Evolutionary conservation across 2,329 filamentous ascomycete genomes (phyloP).

Genomic region (Claviceps cyperi): DNA sequence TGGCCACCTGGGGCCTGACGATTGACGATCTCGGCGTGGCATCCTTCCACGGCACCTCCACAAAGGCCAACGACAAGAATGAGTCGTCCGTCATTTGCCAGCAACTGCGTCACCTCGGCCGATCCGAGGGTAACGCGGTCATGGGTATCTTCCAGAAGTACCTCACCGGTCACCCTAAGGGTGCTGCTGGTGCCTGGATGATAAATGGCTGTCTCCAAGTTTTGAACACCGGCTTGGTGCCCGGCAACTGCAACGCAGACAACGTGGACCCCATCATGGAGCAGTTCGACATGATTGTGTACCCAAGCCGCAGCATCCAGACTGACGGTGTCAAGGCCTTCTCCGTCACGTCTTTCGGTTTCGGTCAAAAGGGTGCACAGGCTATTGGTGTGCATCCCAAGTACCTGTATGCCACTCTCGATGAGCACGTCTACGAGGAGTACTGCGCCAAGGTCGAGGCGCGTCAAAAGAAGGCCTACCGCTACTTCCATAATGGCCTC

Average conservation of each 20-base stretch:
- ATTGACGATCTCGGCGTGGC: conserved; percentile 91
- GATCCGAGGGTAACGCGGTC: conserved; percentile 90
- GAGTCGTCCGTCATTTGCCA: conserved; percentile 95
- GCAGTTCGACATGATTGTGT: conserved; percentile 95
- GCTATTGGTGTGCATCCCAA: conserved; percentile 93
- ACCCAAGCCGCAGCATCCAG: conserved; percentile 87
- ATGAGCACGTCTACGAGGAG: conserved; percentile 63
- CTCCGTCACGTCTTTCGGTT: conserved; percentile 96
- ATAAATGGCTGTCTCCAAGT: conserved; percentile 96
- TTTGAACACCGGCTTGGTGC: conserved; percentile 83
- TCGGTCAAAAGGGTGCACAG: conserved; percentile 97
- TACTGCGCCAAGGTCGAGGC: conserved; percentile 85
- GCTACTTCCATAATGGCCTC: conserved; percentile 95
- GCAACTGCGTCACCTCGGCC: conserved; percentile 86
- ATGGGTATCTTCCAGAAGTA: conserved; percentile 99
- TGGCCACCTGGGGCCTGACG: conserved; percentile 95
- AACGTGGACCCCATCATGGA: conserved; percentile 95
- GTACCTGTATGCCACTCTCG: conserved; percentile 90
- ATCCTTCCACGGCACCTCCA: conserved; percentile 98
- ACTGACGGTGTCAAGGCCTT: conserved; percentile 98
- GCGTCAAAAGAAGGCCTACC: conserved; percentile 96
- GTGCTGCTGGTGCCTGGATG: conserved; percentile 99
- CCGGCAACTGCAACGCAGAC: conserved; percentile 94
- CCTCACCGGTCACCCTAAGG: conserved; percentile 96
- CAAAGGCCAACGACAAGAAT: conserved; percentile 98